Evolutionary conservation across 371 early-diverging fungal genomes (phyloP).

Genomic region (Mucor saturninus): DNA sequence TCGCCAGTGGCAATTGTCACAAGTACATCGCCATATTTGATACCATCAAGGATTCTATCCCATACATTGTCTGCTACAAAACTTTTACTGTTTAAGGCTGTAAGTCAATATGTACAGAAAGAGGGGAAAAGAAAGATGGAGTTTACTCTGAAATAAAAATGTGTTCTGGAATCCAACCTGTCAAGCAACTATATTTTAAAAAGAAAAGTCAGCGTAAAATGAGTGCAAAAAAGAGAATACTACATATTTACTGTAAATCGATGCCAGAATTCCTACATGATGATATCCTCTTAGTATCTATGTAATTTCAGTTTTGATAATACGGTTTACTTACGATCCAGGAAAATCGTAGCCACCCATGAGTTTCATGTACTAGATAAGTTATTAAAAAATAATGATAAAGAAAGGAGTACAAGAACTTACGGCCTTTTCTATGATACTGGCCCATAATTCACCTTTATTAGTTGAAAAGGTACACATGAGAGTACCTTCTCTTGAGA

Average conservation of each 20-base stretch:
- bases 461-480: constrained; percentile 87
- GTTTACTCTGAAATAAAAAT: constrained; percentile 79
- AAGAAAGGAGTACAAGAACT: constrained; percentile 3
- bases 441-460: constrained; percentile 83
- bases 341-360: constrained; percentile 96
- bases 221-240: background rate
- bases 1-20: constrained; percentile 74
- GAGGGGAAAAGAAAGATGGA: background rate
- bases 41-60: constrained; percentile 72
- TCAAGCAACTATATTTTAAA: constrained; percentile 62
- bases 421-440: constrained; percentile 89
- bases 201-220: background rate
- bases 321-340: constrained; percentile 71
- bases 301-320: constrained; percentile 6
- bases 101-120: background rate
- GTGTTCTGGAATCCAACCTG: constrained; percentile 94
- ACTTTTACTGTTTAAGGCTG: constrained; percentile 37
- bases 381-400: background rate
- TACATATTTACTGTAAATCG: constrained; percentile 72
- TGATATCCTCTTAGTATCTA: background rate
- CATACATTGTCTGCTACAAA: constrained; percentile 75
- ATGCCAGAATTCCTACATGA: constrained; percentile 79
- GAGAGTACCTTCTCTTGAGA: constrained; percentile 71
- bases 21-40: constrained; percentile 68
- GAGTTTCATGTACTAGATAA: constrained; percentile 79